Conservation (phyloP, 352 stramenopile genomes). For the Globisporangium solare region DNA sequence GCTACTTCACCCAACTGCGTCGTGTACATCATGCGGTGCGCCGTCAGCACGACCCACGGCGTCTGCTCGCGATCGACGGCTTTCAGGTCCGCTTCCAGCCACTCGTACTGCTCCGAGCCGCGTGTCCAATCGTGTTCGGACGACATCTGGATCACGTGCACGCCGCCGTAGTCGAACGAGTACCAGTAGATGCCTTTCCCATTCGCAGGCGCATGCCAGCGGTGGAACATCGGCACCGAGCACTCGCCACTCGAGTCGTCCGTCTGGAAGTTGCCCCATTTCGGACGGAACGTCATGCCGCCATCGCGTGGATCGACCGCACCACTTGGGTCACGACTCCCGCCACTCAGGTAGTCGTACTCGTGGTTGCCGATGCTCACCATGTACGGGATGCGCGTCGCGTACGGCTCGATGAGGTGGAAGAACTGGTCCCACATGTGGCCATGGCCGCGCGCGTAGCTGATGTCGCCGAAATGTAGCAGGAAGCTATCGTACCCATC, state of each 20-base stretch:
- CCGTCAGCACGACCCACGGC: conserved; percentile 91
- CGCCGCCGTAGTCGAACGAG: conserved; percentile 86
- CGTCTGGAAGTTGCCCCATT: conserved; percentile 60
- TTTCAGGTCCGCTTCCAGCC: conserved; percentile 83
- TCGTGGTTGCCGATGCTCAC: conserved; percentile 77
- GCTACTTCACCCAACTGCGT: conserved; percentile 64
- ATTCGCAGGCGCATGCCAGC: conserved; percentile 55
- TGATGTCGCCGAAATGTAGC: conserved; percentile 76
- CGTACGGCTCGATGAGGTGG: conserved; percentile 60
- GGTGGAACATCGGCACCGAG: conserved; percentile 72
- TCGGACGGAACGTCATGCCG: conserved; percentile 60
- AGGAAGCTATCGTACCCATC: conserved; percentile 65
- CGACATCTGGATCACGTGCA: conserved; percentile 91
- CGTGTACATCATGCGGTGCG: conserved; percentile 90
- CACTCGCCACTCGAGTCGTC: conserved; percentile 65
- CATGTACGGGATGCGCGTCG: conserved; percentile 74
- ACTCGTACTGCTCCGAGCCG: conserved; percentile 87
- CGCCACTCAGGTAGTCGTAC: conserved; percentile 62
- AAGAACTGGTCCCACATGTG: conserved; percentile 77
- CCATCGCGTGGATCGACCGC: conserved; percentile 29
- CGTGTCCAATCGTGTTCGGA: conserved; percentile 88
- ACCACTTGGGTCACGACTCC: conserved; percentile 54
- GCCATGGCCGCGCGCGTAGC: conserved; percentile 58
- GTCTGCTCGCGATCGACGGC: conserved; percentile 78
- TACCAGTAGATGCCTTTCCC: conserved; percentile 84